phyloP scores from a whole-genome alignment of 768 basidiomycete species.

The Lanmaoa rubissima region DNA sequence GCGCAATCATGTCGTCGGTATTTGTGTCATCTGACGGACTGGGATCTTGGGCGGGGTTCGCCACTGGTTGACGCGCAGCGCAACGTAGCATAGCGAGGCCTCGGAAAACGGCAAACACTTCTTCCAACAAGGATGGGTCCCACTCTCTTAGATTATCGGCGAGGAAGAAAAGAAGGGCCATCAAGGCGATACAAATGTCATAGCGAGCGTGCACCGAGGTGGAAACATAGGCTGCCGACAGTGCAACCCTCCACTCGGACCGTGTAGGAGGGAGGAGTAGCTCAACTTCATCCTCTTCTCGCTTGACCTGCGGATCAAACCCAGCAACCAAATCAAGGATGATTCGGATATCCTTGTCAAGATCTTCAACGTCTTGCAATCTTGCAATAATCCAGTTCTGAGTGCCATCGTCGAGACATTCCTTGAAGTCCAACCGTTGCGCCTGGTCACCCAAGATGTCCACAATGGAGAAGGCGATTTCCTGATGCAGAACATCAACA shows the following conservation, averaged over 20 bases:
- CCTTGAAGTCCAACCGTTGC: conserved; percentile 48
- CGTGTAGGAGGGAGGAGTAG: conserved; percentile 48
- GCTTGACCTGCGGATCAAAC: conserved; percentile 67
- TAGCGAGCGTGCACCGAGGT: conserved; percentile 71
- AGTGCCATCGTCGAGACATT: conserved; percentile 57
- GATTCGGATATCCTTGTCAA: conserved; percentile 53
- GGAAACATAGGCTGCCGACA: conserved; percentile 61
- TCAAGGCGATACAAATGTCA: conserved; percentile 64
- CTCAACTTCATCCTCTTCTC: conserved; percentile 71
- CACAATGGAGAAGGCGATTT: conserved; percentile 71
- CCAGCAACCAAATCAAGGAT: conserved; percentile 71
- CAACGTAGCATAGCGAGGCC: conserved; percentile 70
- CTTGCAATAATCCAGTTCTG: conserved; percentile 61
- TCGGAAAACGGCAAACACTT: conserved; percentile 79
- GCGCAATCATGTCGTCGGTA: conserved; percentile 62
- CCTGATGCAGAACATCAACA: conserved; percentile 68
- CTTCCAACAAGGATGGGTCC: conserved; percentile 64
- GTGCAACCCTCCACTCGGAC: conserved; percentile 61
- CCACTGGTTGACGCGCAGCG: conserved; percentile 57
- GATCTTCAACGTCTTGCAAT: conserved; percentile 53
- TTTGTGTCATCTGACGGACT: conserved; percentile 33
- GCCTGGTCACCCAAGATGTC: conserved; percentile 74
- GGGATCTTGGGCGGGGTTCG: conserved; percentile 32
- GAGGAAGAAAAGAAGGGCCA: conserved; percentile 70
- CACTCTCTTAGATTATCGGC: conserved; percentile 59